phyloP scores from a whole-genome alignment of 2,329 filamentous ascomycete genomes.

The Ramularia collo-cygni region DNA sequence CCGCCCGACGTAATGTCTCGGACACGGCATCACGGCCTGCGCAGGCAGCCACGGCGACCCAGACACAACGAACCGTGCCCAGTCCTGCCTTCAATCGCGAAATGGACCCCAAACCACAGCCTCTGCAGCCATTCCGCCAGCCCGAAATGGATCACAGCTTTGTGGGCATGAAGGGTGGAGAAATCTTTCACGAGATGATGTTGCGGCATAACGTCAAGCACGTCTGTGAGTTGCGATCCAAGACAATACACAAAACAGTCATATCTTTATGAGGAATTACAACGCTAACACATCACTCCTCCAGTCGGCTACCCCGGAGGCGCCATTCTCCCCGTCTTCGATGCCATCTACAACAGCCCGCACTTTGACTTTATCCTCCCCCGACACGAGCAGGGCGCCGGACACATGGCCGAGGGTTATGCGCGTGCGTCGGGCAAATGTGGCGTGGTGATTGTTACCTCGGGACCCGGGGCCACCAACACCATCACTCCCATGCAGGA shows the following conservation, averaged over 20 bases:
- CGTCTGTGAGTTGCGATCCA: constrained; percentile 74
- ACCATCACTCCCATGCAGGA: constrained; percentile 95
- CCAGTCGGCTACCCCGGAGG: constrained; percentile 76
- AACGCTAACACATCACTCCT: constrained; percentile 14
- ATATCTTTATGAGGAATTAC: too few relatives aligned
- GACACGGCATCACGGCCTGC: constrained; percentile 39
- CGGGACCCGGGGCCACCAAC: constrained; percentile 92
- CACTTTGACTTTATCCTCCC: constrained; percentile 95
- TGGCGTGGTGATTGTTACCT: constrained; percentile 93
- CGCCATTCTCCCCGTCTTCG: constrained; percentile 94
- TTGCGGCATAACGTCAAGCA: constrained; percentile 85
- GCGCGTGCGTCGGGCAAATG: constrained; percentile 88
- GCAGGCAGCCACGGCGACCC: constrained; percentile 34
- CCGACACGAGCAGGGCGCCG: constrained; percentile 93
- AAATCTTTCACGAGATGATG: constrained; percentile 99
- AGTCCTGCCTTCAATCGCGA: constrained; percentile 47
- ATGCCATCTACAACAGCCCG: constrained; percentile 96
- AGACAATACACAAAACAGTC: too few relatives aligned
- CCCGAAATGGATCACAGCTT: constrained; percentile 56
- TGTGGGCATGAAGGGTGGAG: constrained; percentile 88
- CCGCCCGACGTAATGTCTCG: constrained; percentile 29
- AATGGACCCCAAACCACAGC: constrained; percentile 36
- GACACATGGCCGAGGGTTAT: constrained; percentile 98
- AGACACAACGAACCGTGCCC: constrained; percentile 33
- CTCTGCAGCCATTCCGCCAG: constrained; percentile 40